Conservation (phyloP, 139 green algal genomes). For the Coccomyxa sp. region DNA sequence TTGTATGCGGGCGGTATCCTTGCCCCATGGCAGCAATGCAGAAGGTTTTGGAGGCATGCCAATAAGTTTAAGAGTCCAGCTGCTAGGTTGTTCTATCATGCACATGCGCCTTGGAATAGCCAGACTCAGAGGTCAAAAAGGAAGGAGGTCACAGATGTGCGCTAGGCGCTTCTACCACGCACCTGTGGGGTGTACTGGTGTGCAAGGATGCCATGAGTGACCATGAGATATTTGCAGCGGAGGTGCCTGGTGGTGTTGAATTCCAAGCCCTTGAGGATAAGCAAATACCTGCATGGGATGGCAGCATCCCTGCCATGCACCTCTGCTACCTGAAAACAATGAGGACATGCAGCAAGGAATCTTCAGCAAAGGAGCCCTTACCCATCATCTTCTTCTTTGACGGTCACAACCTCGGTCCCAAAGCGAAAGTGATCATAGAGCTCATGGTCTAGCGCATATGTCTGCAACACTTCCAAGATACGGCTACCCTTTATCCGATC, state of each 20-base stretch:
- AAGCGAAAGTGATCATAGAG: background rate
- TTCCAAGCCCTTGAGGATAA: background rate
- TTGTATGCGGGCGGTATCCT: too few species aligned
- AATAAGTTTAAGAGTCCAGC: too few species aligned
- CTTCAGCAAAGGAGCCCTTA: too few species aligned
- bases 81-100: too few species aligned
- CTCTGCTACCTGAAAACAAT: background rate
- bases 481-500: background rate
- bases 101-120: too few species aligned
- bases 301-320: background rate
- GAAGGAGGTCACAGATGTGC: too few species aligned
- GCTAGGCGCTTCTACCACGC: too few species aligned
- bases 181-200: background rate
- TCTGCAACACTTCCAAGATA: background rate
- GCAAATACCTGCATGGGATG: background rate
- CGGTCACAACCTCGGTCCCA: background rate
- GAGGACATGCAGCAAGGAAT: too few species aligned
- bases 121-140: too few species aligned
- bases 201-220: background rate
- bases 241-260: background rate
- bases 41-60: too few species aligned
- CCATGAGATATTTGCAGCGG: background rate
- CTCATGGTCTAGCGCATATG: background rate
- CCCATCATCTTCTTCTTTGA: background rate
- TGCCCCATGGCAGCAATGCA: too few species aligned